These are phyloP conservation scores for Angophora floribunda DNA, from an alignment of 345 rosid genomes.

Conservation along the genomic window DNA sequence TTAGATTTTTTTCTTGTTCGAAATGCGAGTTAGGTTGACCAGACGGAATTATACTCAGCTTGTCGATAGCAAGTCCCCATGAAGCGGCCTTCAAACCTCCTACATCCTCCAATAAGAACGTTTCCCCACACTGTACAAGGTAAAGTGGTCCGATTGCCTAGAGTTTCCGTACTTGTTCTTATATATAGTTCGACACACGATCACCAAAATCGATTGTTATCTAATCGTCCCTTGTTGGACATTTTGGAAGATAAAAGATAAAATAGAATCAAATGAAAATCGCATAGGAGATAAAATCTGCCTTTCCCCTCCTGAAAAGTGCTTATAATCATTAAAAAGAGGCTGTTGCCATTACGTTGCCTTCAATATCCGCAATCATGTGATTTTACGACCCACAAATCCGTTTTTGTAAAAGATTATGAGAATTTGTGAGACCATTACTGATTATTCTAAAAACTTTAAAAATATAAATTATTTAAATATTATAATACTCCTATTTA, in stretches of 20 bases:
- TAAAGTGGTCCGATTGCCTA: too few relatives aligned
- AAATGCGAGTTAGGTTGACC: neutral
- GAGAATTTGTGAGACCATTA: too few relatives aligned
- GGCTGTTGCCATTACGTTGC: neutral
- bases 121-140: too few relatives aligned
- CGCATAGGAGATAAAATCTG: neutral
- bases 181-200: too few relatives aligned
- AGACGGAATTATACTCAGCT: neutral
- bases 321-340: neutral
- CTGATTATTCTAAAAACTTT: too few relatives aligned
- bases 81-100: neutral
- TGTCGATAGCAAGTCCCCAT: neutral
- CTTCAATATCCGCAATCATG: neutral
- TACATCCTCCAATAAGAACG: neutral
- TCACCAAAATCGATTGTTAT: neutral
- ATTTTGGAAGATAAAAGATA: neutral
- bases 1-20: too few relatives aligned
- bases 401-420: too few relatives aligned
- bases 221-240: too few relatives aligned
- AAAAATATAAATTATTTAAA: too few relatives aligned
- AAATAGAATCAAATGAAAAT: neutral
- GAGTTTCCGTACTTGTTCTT: neutral
- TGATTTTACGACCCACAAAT: neutral
- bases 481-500: too few relatives aligned
- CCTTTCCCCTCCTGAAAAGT: neutral